These are phyloP conservation scores for Solanum paucissectum DNA, from an alignment of 257 asterid genomes.

Conservation along the genomic window DNA sequence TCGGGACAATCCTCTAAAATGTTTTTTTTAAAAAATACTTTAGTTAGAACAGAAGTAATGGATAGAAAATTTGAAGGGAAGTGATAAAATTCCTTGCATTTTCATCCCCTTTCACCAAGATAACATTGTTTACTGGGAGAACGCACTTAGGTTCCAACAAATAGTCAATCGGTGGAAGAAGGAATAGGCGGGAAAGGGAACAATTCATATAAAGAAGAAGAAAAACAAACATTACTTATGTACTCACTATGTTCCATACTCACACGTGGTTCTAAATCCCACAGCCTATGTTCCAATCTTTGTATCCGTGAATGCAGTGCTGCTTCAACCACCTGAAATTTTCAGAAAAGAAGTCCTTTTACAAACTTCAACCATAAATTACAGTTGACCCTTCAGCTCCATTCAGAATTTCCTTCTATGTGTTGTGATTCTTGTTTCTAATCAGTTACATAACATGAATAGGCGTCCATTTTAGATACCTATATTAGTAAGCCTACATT, in stretches of 20 bases:
- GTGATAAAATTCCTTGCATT: not conserved
- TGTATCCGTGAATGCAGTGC: conserved; percentile 90
- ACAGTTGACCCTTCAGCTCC: not conserved
- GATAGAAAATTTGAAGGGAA: not conserved
- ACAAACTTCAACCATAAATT: conserved; percentile 4
- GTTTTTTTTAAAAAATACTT: fast-evolving
- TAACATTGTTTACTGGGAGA: not conserved
- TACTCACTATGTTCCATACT: conserved; percentile 42
- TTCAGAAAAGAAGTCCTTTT: conserved; percentile 8
- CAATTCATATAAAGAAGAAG: not conserved
- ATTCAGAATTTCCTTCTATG: not conserved
- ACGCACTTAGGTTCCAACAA: not conserved
- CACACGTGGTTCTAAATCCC: conserved; percentile 94
- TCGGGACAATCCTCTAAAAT: not conserved
- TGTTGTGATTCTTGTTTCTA: not conserved
- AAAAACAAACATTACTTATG: not conserved
- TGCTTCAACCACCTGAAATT: conserved; percentile 93
- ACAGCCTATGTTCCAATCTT: conserved; percentile 63
- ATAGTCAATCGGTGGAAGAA: not conserved
- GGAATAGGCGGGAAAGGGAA: not conserved
- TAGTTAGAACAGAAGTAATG: not conserved
- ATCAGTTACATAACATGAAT: not conserved
- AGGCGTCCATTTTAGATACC: not conserved
- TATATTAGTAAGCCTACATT: not conserved
- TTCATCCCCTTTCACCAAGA: not conserved